Evolutionary conservation across 2,329 filamentous ascomycete genomes (phyloP), one percentile per base, ranked within the genome.

Genomic region (Tolypocladium sp.): DNA sequence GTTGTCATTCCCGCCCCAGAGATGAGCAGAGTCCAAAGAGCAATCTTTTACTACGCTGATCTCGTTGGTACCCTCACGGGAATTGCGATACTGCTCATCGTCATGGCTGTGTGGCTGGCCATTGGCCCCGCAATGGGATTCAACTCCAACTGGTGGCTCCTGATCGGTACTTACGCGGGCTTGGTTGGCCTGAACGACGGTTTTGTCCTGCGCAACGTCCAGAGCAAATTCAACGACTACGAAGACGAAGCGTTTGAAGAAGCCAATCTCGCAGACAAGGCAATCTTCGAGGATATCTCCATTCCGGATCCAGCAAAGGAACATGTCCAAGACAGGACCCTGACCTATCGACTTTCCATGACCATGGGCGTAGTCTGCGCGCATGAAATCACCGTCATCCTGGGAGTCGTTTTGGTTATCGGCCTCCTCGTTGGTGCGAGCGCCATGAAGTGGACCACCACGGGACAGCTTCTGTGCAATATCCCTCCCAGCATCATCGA

Each of bases 141-240:
- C 62, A 69, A 72, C 59, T 65, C 69, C 59, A 78, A 76, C 65
- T 79, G 77, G 77, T 78, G 74, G 72, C 71, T 79, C 0, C 69
- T 79, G 20, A 78, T 79, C 55, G 77, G 77, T 15, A 79, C 77
- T 0, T 79, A 78, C 61, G 76, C 77, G 0, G 77, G 77, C 2
- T 69, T 79, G 6, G 69, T 79, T 53, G 77, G 77, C 2, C 69
- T 78, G 56, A 69, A 74, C 38, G 76, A 79, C 61, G 73, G 74
- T 33, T 79, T 79, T 59, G 70, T 79, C 17, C 69, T 79, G 15
- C 74, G 75, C 41, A 78, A 79, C 57, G 68, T 79, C 15, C 73
- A 78, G 56, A 62, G 65, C 59, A 67, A 69, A 4, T 56, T 66
- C 12, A 51, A 59, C 35, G 51, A 61, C 55, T 66, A 66, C 57